Evolutionary conservation across 2,329 filamentous ascomycete species (phyloP).

Genomic region (Fusarium azukiicola): DNA sequence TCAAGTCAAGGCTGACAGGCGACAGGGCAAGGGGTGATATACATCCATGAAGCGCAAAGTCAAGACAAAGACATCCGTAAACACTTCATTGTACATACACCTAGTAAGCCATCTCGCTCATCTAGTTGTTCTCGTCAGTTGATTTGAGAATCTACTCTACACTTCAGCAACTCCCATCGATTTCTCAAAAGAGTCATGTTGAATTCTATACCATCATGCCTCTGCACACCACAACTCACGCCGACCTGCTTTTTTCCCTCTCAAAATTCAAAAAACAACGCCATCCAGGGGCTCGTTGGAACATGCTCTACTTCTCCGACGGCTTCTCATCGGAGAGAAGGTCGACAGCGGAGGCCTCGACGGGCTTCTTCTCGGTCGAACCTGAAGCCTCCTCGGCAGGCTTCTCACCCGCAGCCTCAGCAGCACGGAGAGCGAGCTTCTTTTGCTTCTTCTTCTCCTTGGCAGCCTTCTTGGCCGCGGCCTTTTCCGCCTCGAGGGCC

Average conservation of each 20-base stretch:
- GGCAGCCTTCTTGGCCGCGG: constrained; percentile 73
- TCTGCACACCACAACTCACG: constrained; percentile 25
- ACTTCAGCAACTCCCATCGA: constrained; percentile 33
- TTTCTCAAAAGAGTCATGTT: constrained; percentile 34
- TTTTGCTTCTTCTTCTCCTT: constrained; percentile 74
- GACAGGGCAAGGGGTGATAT: no score
- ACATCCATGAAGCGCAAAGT: no score
- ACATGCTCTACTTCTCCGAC: constrained; percentile 37
- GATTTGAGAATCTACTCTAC: constrained; percentile 51
- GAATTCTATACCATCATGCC: constrained; percentile 30
- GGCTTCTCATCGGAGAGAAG: constrained; percentile 45
- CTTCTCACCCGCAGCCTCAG: constrained; percentile 24
- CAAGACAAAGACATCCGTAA: constrained; percentile 8
- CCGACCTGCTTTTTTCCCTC: constrained; percentile 18
- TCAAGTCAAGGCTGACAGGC: no score
- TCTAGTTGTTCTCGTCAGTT: constrained; percentile 48
- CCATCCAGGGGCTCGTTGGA: not conserved
- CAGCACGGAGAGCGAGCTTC: constrained; percentile 52
- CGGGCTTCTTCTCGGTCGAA: constrained; percentile 44
- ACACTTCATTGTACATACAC: constrained; percentile 30
- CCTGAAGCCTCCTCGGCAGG: constrained; percentile 38
- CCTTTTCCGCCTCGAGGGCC: constrained; percentile 74
- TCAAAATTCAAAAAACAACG: constrained; percentile 22
- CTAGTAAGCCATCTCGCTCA: constrained; percentile 38
- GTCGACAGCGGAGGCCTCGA: constrained; percentile 47